Evolutionary conservation across 768 basidiomycete species (phyloP).

Genomic region (Collybia mongolica): DNA sequence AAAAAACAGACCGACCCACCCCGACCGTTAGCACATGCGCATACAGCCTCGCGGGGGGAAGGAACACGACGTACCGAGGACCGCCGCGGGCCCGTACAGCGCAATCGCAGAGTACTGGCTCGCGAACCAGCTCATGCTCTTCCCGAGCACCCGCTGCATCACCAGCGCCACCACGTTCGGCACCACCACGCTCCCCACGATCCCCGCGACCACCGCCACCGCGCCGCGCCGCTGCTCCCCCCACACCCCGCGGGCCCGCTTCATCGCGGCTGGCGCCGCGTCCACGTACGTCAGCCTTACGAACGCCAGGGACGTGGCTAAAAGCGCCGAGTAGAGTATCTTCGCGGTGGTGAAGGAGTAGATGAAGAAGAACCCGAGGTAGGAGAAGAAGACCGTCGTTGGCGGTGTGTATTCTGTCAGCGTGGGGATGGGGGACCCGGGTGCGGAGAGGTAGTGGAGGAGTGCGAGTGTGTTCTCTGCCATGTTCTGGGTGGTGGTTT

Average conservation of each 20-base stretch:
- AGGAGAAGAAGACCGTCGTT: slow-evolving; percentile 75
- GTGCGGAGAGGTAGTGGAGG: slow-evolving; percentile 68
- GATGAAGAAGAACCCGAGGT: slow-evolving; percentile 65
- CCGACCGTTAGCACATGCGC: too few relatives aligned
- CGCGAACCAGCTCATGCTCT: slow-evolving; percentile 85
- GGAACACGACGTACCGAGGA: slow-evolving; percentile 54
- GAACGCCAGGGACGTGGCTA: slow-evolving; percentile 44
- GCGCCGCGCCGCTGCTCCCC: slow-evolving; percentile 40
- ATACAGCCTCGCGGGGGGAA: not conserved
- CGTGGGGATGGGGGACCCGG: slow-evolving; percentile 65
- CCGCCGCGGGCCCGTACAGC: slow-evolving; percentile 73
- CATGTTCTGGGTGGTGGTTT: slow-evolving; percentile 69
- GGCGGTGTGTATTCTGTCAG: slow-evolving; percentile 56
- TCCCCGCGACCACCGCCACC: slow-evolving; percentile 46
- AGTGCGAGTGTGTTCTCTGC: slow-evolving; percentile 85
- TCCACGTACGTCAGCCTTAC: slow-evolving; percentile 34
- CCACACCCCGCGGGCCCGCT: slow-evolving; percentile 31
- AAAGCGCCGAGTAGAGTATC: slow-evolving; percentile 54
- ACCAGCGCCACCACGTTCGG: slow-evolving; percentile 74
- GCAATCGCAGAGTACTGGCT: slow-evolving; percentile 62
- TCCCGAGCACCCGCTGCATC: slow-evolving; percentile 60
- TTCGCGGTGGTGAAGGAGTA: slow-evolving; percentile 77
- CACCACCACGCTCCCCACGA: slow-evolving; percentile 55
- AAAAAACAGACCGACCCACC: too few relatives aligned
- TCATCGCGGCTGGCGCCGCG: slow-evolving; percentile 30